Evolutionary conservation across 768 basidiomycete genomes (phyloP), one percentile per base, ranked within the genome.

Genomic region (Suillus occidentalis): DNA sequence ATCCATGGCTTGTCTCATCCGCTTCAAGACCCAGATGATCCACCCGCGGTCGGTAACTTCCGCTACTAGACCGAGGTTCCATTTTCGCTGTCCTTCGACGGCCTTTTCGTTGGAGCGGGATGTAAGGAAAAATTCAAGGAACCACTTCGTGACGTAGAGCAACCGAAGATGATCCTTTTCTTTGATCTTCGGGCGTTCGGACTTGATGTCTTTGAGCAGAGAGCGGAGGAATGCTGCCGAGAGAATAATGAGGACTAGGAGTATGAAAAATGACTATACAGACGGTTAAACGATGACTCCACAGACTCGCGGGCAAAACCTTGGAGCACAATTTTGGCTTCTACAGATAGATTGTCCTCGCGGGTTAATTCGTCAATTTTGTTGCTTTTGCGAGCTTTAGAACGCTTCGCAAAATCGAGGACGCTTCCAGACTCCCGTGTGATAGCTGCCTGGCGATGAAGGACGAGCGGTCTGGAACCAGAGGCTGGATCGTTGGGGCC

Each of bases 91-190:
- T 53, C 47, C 69, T 67, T 71, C 68, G 36, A 37, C 67, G 31
- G 75, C 68, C 14, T 76, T 78, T 61, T 81, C 82, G 42, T 77
- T 77, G 31, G 76, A 69, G 36, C 83, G 78, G 12, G 81, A 70
- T 57, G 77, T 72, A 13, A 96, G 83, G 77, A 99, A 96, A 80
- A 93, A 97, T 66, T 95, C 90, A 43, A 97, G 85, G 72, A 97
- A 90, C 91, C 97, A 99, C 64, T 93, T 91, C 6, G 90, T 86
- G 49, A 97, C 84, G 74, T 87, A 94, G 49, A 99, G 83, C 31
- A 97, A 82, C 8, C 97, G 89, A 63, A 96, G 85, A 72, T 96
- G 90, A 74, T 99, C 97, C 70, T 95, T 94, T 72, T 97, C 95
- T n/a, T 90, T 89, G 67, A 99, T 88, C 77, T 96, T 95, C 62